Evolutionary conservation across 208 protist species (phyloP), one percentile per base, ranked within the genome.

Genomic region (Angomonas ambiguus): DNA sequence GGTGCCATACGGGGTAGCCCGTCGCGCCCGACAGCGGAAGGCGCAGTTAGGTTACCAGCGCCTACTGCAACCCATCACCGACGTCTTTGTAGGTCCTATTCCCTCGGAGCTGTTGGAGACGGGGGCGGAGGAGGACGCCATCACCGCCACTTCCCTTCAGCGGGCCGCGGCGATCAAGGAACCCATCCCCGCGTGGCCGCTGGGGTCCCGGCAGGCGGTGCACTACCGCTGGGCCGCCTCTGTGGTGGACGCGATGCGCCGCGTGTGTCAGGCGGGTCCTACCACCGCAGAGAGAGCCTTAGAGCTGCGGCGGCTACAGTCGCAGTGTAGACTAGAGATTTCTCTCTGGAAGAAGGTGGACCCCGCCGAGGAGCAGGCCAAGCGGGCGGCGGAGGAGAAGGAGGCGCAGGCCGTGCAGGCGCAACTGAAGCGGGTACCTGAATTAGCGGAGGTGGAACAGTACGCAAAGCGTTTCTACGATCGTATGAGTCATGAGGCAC

Each of bases 321-420:
- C 27, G 4, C 10, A 31, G 53, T 59, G 53, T n/a, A 72, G 81
- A 18, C 63, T 89, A 41, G 86, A 95, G 71, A 60, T 95, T 5
- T 93, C 90, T 18, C 83, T 95, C 24, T 93, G 86, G 20, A 76
- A 74, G 38, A 24, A 53, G 20, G 45, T 24, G 16, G 89, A 95
- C 72, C 42, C 58, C 16, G 58, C 76, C 51, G 64, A 33, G 20
- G 62, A 33, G 13, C 18, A 51, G 20, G 62, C 32, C 13, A 53
- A 53, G 45, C 45, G 13, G 3, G 64, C 42, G 16, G 24, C n/a
- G 10, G 62, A 32, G 32, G 69, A 53, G 62, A 53, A 57, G 53
- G 66, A 75, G 41, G 67, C 49, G 20, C 61, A 74, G 48, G 51
- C 72, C 32, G 73, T 88, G 27, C 62, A 56, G 62, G 80, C 68